A percentile compares a stretch with the other conserved stretches of the same genome.
Evolutionary conservation across 371 early-diverging fungal species (phyloP).

Genomic region (Saksenaea oblongispora): DNA sequence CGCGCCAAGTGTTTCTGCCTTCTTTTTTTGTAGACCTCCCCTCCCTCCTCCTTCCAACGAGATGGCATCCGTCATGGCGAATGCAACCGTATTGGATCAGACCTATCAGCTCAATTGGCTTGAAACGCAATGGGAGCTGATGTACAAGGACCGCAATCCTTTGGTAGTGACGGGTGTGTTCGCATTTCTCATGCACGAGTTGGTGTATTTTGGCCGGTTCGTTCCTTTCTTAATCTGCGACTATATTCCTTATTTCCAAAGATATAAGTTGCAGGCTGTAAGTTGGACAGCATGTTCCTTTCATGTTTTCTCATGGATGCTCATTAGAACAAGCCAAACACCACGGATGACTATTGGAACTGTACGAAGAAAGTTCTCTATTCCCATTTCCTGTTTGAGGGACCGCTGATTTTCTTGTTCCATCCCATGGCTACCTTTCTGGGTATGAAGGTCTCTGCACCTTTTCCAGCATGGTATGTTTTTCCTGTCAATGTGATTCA

Average conservation of each 20-base stretch:
- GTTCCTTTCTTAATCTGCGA: slow-evolving; percentile 66
- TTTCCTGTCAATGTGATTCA: not conserved
- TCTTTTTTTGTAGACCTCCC: not conserved
- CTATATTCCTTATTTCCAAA: slow-evolving; percentile 26
- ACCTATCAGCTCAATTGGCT: slow-evolving; percentile 19
- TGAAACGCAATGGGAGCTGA: slow-evolving; percentile 48
- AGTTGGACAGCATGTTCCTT: slow-evolving; percentile 9
- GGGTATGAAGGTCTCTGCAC: slow-evolving; percentile 83
- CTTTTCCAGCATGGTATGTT: slow-evolving; percentile 82
- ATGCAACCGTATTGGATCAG: slow-evolving; percentile 1
- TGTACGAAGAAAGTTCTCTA: slow-evolving; percentile 73
- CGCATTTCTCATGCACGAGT: slow-evolving; percentile 70
- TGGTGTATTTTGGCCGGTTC: slow-evolving; percentile 77
- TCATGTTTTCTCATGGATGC: not conserved
- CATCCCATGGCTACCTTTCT: slow-evolving; percentile 77
- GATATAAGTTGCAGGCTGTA: slow-evolving; percentile 30
- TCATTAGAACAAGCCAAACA: slow-evolving; percentile 70
- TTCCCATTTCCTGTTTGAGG: slow-evolving; percentile 74
- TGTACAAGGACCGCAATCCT: slow-evolving; percentile 69
- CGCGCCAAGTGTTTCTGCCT: not conserved
- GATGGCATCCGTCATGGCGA: slow-evolving; percentile 5
- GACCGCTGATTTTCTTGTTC: slow-evolving; percentile 83
- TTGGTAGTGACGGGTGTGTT: slow-evolving; percentile 65
- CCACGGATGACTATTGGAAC: slow-evolving; percentile 67
- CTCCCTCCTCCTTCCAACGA: not conserved